phyloP scores from a whole-genome alignment of 306 rosid species.

The Mimosa pudica region DNA sequence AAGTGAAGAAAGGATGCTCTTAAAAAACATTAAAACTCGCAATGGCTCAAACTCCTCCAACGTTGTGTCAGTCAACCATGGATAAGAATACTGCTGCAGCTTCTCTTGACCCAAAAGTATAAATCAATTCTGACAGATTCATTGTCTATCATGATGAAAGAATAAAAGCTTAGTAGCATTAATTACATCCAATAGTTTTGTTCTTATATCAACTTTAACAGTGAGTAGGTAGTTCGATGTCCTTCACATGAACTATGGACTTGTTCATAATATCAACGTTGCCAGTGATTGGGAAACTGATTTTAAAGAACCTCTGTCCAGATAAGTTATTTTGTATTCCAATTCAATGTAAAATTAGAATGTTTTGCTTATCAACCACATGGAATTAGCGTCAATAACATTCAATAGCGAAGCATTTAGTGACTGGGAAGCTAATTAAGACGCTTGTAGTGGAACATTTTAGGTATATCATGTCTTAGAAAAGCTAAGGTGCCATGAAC shows the following conservation, averaged over 20 bases:
- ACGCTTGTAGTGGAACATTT: constrained; percentile 10
- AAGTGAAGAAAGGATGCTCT: not conserved
- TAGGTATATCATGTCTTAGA: constrained; percentile 1
- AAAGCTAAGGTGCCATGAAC: constrained; percentile 21
- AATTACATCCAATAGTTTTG: not conserved
- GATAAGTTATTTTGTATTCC: not conserved
- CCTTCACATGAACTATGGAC: not conserved
- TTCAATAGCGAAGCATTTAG: not conserved
- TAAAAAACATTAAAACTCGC: not conserved
- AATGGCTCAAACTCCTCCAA: not conserved
- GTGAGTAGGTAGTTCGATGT: not conserved
- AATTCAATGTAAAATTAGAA: not conserved
- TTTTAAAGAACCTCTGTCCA: not conserved
- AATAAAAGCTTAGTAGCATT: not conserved
- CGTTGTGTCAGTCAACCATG: not conserved
- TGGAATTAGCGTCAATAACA: not conserved
- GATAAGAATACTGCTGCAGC: not conserved
- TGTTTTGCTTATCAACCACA: constrained; percentile 5
- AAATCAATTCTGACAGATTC: not conserved
- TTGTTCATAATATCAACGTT: too few species aligned
- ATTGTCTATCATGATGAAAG: not conserved
- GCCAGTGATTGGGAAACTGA: too few species aligned
- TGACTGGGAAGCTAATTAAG: constrained; percentile 25
- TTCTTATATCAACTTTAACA: not conserved
- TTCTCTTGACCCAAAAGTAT: not conserved